Evolutionary conservation across 441 rosid genomes (phyloP), one percentile per base, ranked within the genome.

Genomic region (Corymbia calophylla): DNA sequence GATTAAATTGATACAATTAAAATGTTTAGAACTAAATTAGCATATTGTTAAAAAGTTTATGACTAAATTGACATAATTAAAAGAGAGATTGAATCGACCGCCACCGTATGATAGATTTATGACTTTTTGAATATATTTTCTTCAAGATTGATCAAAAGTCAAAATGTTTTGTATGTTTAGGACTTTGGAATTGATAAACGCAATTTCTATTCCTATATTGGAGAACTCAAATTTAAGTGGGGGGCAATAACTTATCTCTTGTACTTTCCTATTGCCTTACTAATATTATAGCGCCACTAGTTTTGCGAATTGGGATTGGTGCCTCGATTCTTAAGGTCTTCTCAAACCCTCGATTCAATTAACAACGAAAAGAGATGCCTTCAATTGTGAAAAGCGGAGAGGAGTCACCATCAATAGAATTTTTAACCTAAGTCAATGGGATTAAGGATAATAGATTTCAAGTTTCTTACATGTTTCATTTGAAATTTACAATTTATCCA

Each of bases 51-150:
- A 23, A 56, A 56, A 7, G 13, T 56, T 56, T 56, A 12, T 9
- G 0, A 56, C 0, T 0, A 21, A 56, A 56, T 56, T 56, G 23
- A 5, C 62, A 56, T 56, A 56, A 21, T 56, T 56, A 56, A 56
- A 21, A 19, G 1, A 23, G 9, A 23, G 39, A 0, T 56, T 56
- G 29, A 56, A 56, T 56, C 9, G 13, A 0, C 16, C 12, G 15
- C 0, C 9, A 9, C 1, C 23, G 0, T 56, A 56, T 21, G 9
- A 56, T 21, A 56, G 23, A 5, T 56, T 0, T 0, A 56, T 9
- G 0, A 56, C 23, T 0, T 23, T 56, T 56, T 23, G 6, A 12
- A 56, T 0, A 56, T 21, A 21, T 56, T 56, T 56, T 0, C 13
- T 21, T 56, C 2, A 0, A 1, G 5, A 62, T 62, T 62, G 31